Base-by-base conservation (phyloP, 2,329 filamentous ascomycete genomes). In the Trichoderma gracile region DNA sequence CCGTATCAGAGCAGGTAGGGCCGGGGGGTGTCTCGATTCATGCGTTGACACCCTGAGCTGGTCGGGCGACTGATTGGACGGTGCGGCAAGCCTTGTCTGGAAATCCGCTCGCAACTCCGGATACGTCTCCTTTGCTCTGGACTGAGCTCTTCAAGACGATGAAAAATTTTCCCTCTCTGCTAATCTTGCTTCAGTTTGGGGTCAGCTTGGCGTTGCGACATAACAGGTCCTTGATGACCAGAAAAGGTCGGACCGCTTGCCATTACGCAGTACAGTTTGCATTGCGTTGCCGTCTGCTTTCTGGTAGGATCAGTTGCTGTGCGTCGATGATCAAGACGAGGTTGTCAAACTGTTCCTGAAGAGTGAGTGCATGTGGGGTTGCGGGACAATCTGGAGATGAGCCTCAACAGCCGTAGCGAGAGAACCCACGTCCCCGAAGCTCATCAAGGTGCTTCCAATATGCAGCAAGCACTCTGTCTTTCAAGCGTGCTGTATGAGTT, bases 371-470 rank as follows among this genome's bases (percentile, higher is more conserved):
- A n/a, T 21, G 57, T 60, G 57, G 57, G 57, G 57, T 52, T 38
- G 57, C 33, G 33, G 47, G 17, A 52, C 14, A 52, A 60, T 42
- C 57, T 60, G 47, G 57, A 60, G 57, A 60, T 47, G 42, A 50
- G 57, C 57, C 46, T 60, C 57, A 43, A 21, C 43, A 52, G 30
- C 57, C 46, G 40, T 30, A 46, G 40, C 40, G 27, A 46, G 45
- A 33, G 45, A 21, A 15, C 27, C 55, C 55, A 47, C 30, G 42
- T 58, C 27, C 27, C 27, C 47, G n/a, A 23, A 30, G 17, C n/a
- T 17, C 23, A n/a, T 38, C 33, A 43, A 23, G 27, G 40, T 25
- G 52, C 52, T 55, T 55, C 12, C 33, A 5, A 38, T 19, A 6
- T 25, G 33, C 8, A 54, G 14, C 30, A 54, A 33, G 33, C 33